Conservation (phyloP, 2,329 filamentous ascomycete genomes). For the Helotiales sp. region DNA sequence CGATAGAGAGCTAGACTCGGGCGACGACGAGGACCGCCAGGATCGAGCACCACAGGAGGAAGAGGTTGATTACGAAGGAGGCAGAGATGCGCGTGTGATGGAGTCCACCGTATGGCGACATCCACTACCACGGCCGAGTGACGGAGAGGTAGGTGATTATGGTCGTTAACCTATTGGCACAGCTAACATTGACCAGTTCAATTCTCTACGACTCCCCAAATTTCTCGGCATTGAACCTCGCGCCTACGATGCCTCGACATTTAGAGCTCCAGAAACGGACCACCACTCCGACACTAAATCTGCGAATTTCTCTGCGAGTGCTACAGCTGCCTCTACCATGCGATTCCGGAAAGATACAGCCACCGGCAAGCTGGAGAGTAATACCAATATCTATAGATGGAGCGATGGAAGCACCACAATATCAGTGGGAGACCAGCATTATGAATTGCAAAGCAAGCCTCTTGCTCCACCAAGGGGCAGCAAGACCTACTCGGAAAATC, state of each 20-base stretch:
- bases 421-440: slow-evolving; percentile 73
- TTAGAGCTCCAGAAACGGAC: slow-evolving; percentile 61
- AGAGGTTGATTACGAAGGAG: slow-evolving; percentile 43
- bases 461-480: slow-evolving; percentile 57
- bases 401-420: slow-evolving; percentile 77
- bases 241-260: slow-evolving; percentile 65
- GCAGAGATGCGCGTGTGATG: slow-evolving; percentile 53
- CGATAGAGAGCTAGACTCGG: slow-evolving; percentile 62
- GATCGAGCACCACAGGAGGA: slow-evolving; percentile 54
- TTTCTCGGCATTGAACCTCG: slow-evolving; percentile 71
- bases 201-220: slow-evolving; percentile 68
- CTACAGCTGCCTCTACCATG: slow-evolving; percentile 62
- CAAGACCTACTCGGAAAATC: slow-evolving; percentile 63
- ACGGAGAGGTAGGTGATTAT: slow-evolving; percentile 58
- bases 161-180: background rate
- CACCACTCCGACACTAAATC: slow-evolving; percentile 49
- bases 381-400: slow-evolving; percentile 74
- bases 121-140: slow-evolving; percentile 67
- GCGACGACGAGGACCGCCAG: slow-evolving; percentile 61
- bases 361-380: slow-evolving; percentile 68
- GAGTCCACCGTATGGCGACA: slow-evolving; percentile 68
- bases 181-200: slow-evolving; percentile 49
- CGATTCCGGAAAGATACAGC: slow-evolving; percentile 68
- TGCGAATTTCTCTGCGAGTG: slow-evolving; percentile 52
- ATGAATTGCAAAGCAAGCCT: slow-evolving; percentile 69